A percentile compares a stretch with the other conserved stretches of the same genome.
Conservation (phyloP, 306 rosid species). For the Trichosanthes truncata region DNA sequence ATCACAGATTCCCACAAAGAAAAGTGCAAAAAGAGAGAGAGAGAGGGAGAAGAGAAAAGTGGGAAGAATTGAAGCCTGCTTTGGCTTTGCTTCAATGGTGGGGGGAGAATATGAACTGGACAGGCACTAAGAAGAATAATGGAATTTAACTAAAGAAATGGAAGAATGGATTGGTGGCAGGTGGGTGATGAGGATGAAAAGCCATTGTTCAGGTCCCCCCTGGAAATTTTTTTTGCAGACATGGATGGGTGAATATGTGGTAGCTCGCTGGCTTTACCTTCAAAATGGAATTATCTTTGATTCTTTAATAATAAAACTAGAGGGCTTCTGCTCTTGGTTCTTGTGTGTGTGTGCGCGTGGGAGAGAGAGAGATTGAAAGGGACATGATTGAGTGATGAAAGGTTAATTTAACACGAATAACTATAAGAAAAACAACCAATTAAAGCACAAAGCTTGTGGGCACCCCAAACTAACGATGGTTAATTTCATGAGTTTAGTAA, state of each 20-base stretch:
- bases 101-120: constrained; percentile 9
- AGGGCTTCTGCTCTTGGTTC: neutral
- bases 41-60: neutral
- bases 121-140: neutral
- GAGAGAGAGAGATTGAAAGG: neutral
- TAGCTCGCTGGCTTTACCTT: constrained; percentile 2
- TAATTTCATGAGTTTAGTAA: neutral
- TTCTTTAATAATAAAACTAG: neutral
- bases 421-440: neutral
- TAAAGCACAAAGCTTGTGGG: neutral
- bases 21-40: constrained; percentile 7
- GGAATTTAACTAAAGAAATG: neutral
- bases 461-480: neutral
- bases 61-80: neutral
- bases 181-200: neutral
- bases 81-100: constrained; percentile 10
- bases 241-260: neutral
- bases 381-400: neutral
- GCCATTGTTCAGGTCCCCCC: neutral
- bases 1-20: neutral
- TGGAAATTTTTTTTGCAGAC: neutral
- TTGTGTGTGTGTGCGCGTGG: neutral
- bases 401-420: neutral
- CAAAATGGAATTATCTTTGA: neutral
- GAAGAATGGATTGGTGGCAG: neutral